Conservation (phyloP, 139 green algal genomes). For the Marvania coccoides region DNA sequence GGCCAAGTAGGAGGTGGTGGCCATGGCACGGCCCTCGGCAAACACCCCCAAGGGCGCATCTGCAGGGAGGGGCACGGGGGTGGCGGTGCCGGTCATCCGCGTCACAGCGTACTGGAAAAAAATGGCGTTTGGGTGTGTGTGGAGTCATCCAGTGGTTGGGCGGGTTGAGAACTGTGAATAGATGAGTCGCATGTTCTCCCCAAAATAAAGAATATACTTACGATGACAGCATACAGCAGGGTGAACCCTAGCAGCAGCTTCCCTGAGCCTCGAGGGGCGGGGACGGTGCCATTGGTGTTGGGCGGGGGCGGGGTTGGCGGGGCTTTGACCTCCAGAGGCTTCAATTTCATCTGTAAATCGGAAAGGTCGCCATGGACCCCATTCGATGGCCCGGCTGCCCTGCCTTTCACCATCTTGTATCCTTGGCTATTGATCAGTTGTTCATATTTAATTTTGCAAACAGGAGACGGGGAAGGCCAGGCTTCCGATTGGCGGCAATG, state of each 20-base stretch:
- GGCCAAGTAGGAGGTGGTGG: constrained; percentile 29
- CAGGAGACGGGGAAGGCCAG: not conserved
- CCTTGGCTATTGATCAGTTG: too few species aligned
- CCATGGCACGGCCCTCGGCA: constrained; percentile 42
- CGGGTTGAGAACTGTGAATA: not conserved
- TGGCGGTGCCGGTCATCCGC: not conserved
- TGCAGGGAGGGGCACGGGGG: constrained; percentile 9
- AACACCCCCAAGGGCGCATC: constrained; percentile 17
- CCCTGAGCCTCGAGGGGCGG: too few species aligned
- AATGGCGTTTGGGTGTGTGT: not conserved
- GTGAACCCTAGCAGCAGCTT: too few species aligned
- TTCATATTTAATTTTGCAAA: too few species aligned
- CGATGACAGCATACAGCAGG: too few species aligned
- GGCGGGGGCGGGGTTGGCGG: too few species aligned
- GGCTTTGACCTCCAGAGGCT: too few species aligned
- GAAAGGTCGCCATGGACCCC: not conserved
- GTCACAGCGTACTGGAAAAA: constrained; percentile 1
- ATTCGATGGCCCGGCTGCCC: not conserved
- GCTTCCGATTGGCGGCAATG: not conserved
- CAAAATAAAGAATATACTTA: too few species aligned
- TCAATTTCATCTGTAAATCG: not conserved
- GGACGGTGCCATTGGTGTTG: too few species aligned
- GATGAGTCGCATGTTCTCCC: too few species aligned
- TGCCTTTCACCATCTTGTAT: not conserved
- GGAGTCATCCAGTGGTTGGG: not conserved